These are phyloP conservation scores for Mycena belliarum DNA, from an alignment of 768 basidiomycete species.

Conservation along the genomic window DNA sequence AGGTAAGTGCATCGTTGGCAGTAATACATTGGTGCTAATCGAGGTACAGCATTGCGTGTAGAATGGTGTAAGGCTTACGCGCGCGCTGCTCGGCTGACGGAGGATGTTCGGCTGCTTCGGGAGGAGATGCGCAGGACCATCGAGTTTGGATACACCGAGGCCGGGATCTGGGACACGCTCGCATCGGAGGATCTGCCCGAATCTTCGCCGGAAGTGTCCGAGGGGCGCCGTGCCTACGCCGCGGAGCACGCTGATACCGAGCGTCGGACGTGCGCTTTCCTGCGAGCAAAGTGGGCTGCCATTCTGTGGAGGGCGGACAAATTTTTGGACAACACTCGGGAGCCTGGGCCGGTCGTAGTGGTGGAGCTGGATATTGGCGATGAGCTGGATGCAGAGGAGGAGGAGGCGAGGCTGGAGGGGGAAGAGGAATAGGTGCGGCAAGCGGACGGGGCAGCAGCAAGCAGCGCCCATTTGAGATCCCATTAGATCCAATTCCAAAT, in stretches of 20 bases:
- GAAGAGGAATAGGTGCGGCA: neutral
- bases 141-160: neutral
- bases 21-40: too few species aligned
- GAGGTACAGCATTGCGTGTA: neutral
- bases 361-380: neutral
- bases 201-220: neutral
- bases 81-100: neutral
- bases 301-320: neutral
- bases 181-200: neutral
- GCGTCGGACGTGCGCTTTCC: neutral
- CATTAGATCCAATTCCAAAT: neutral
- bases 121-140: conserved; percentile 7
- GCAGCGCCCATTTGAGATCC: neutral
- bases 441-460: neutral
- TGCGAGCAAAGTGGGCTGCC: neutral
- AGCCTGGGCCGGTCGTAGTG: neutral
- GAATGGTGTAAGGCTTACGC: neutral
- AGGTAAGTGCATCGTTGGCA: too few species aligned
- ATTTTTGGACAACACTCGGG: neutral
- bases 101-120: neutral
- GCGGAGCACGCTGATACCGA: neutral
- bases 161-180: neutral
- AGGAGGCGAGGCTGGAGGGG: neutral
- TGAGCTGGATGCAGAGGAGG: neutral
- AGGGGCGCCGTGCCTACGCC: neutral